These are phyloP conservation scores for Solanum paucissectum DNA, from an alignment of 257 asterid genomes.

Conservation along the genomic window DNA sequence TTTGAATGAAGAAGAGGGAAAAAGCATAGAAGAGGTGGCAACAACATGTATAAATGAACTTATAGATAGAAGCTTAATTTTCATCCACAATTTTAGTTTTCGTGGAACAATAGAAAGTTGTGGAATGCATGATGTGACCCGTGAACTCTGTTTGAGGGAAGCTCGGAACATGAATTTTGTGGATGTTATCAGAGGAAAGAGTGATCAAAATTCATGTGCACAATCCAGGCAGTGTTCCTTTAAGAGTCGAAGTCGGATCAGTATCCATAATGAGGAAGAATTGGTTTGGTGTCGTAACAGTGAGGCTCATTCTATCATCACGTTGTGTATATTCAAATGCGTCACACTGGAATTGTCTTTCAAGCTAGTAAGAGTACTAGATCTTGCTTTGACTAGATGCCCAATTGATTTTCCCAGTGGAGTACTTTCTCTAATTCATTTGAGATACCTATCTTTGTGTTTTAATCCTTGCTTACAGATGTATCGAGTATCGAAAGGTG, in stretches of 20 bases:
- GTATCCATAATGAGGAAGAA: not conserved
- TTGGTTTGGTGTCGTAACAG: not conserved
- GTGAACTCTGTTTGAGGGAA: conserved; percentile 2
- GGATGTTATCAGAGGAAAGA: not conserved
- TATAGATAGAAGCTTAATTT: not conserved
- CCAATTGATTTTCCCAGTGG: not conserved
- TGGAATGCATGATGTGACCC: not conserved
- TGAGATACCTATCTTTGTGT: conserved; percentile 1
- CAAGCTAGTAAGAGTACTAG: conserved; percentile 2
- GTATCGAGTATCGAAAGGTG: not conserved
- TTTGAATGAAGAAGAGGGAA: not conserved
- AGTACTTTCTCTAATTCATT: not conserved
- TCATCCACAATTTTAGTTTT: not conserved
- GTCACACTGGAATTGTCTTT: not conserved
- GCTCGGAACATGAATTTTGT: not conserved
- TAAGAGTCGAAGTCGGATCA: not conserved
- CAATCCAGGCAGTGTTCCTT: not conserved
- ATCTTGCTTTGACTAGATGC: not conserved
- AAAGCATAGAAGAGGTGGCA: not conserved
- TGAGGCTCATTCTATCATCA: not conserved
- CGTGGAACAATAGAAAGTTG: not conserved
- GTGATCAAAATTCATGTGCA: not conserved
- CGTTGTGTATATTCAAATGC: not conserved
- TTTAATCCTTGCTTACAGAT: not conserved
- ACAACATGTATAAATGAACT: not conserved